Base-by-base conservation (phyloP, 2,329 filamentous ascomycete genomes). In the Lachnellula subtilissima region DNA sequence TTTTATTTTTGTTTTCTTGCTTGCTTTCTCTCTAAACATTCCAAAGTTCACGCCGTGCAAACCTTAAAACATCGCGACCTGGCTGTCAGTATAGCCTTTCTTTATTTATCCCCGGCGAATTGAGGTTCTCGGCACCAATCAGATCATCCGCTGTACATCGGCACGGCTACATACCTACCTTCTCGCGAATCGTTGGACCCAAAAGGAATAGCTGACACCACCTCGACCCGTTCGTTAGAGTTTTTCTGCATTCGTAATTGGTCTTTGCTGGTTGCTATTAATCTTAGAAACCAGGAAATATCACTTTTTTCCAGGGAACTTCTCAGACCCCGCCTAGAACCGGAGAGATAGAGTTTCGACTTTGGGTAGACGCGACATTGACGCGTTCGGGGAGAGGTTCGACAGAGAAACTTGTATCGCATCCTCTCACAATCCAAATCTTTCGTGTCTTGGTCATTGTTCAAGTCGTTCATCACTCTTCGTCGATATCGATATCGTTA, bases 261-360 rank as follows among this genome's bases (percentile, higher is more conserved):
- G 58, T 17, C 39, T 46, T 36, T 22, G 22, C 25, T 39, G 28
- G 32, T 23, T 53, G 50, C 42, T 53, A 55, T 48, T 54, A 61
- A 60, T 60, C 46, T 61, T 57, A 56, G 23, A n/a, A 47, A 45
- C 49, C 48, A 52, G 46, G 54, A 57, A 46, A 48, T 54, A 57
- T 54, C 50, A 39, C 46, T n/a, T 15, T n/a, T 36, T 48, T 52
- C 23, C 52, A 50, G 55, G 58, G 50, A 51, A 49, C 52, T 53
- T 32, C 50, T 55, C 55, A 57, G 58, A 55, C 58, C 58, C 52
- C 58, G 52, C 55, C 7, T 39, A 36, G 46, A 48, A 23, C 5
- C 22, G 36, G 43, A 39, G 37, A 22, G 53, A 50, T 23, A 40
- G 36, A 43, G 37, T 39, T 25, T 28, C 12, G 40, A 42, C 37